A percentile compares a stretch with the other conserved stretches of the same genome.
Evolutionary conservation across 768 basidiomycete species (phyloP).

Genomic region (Lactarius sanguifluus): DNA sequence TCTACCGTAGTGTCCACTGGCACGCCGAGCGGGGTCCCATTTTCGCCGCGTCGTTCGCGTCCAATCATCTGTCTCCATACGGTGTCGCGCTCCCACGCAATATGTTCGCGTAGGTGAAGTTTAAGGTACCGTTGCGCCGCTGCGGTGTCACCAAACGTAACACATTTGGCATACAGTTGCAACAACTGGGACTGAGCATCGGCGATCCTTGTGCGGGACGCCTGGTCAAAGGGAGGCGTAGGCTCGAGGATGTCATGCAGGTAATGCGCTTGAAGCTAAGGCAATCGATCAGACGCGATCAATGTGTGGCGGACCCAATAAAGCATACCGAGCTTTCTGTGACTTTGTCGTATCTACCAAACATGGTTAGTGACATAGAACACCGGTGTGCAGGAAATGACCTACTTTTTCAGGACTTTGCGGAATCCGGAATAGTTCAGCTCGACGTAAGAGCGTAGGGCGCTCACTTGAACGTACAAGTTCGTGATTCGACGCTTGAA

Average conservation of each 20-base stretch:
- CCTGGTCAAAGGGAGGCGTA: slow-evolving; percentile 64
- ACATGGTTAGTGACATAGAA: slow-evolving; percentile 19
- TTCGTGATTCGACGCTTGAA: slow-evolving; percentile 89
- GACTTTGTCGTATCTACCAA: slow-evolving; percentile 89
- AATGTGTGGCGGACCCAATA: neutral
- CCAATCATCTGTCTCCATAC: slow-evolving; percentile 97
- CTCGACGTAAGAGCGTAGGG: slow-evolving; percentile 84
- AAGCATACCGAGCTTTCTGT: slow-evolving; percentile 60
- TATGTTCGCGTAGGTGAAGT: slow-evolving; percentile 85
- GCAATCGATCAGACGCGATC: slow-evolving; percentile 9
- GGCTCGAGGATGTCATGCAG: slow-evolving; percentile 67
- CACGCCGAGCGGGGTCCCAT: slow-evolving; percentile 33
- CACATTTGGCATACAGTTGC: slow-evolving; percentile 81
- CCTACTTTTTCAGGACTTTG: slow-evolving; percentile 93
- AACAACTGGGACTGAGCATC: slow-evolving; percentile 57
- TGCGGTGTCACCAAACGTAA: slow-evolving; percentile 66
- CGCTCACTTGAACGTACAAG: slow-evolving; percentile 73
- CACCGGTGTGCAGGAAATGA: slow-evolving; percentile 17
- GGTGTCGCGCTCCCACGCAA: slow-evolving; percentile 97
- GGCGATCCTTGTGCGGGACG: slow-evolving; percentile 62
- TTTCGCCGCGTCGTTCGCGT: slow-evolving; percentile 68
- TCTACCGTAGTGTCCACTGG: slow-evolving; percentile 39
- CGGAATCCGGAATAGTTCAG: slow-evolving; percentile 91
- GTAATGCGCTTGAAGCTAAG: slow-evolving; percentile 74
- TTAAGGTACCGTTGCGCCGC: slow-evolving; percentile 79